Conservation (phyloP, 192 early-diverging fungal species). For the Coemansia sp. region DNA sequence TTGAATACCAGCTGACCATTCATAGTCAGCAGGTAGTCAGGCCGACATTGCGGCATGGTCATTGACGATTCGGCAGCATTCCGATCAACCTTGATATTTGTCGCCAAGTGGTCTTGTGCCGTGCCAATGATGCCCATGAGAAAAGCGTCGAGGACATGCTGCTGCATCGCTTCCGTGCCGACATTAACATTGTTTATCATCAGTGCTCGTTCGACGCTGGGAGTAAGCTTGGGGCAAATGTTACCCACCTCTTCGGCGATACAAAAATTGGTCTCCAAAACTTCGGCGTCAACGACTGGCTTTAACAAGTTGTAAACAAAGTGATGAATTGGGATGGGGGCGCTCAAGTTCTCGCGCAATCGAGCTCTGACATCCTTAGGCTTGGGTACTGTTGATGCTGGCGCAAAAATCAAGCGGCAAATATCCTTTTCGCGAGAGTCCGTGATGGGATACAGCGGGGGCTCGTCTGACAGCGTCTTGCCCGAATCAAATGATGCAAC, state of each 20-base stretch:
- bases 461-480: slow-evolving; percentile 9
- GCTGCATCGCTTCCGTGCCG: slow-evolving; percentile 51
- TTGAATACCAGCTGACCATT: slow-evolving; percentile 52
- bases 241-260: slow-evolving; percentile 49
- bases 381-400: slow-evolving; percentile 19
- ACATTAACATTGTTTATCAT: slow-evolving; percentile 16
- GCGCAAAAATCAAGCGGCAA: slow-evolving; percentile 26
- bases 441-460: not conserved
- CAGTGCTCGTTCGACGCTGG: slow-evolving; percentile 35
- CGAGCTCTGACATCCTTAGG: not conserved
- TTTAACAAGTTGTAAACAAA: slow-evolving; percentile 20
- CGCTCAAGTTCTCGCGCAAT: slow-evolving; percentile 7
- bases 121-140: slow-evolving; percentile 41
- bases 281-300: slow-evolving; percentile 10
- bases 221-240: slow-evolving; percentile 40
- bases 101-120: slow-evolving; percentile 28
- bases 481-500: slow-evolving; percentile 25
- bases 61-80: slow-evolving; percentile 41
- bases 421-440: slow-evolving; percentile 27
- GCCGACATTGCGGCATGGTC: slow-evolving; percentile 27
- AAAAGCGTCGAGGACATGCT: slow-evolving; percentile 43
- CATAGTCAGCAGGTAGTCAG: slow-evolving; percentile 41
- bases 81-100: slow-evolving; percentile 34
- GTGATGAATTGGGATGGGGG: slow-evolving; percentile 42
- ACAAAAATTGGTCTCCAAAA: slow-evolving; percentile 20